phyloP scores from a whole-genome alignment of 1,139 yeast species.

The Zygoascus meyerae region DNA sequence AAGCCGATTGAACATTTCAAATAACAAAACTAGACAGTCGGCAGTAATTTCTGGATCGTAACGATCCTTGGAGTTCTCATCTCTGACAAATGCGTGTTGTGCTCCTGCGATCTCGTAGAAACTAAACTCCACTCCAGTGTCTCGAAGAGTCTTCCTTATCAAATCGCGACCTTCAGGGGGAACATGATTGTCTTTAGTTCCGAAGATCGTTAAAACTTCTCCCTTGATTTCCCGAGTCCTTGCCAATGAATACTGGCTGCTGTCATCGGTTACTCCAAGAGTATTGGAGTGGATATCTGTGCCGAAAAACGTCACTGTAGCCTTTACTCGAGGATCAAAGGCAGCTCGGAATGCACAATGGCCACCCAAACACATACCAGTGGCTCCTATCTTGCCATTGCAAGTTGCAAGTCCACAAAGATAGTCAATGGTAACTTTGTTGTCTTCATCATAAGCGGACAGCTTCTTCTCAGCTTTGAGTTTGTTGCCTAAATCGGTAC shows the following conservation, averaged over 20 bases:
- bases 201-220: conserved; percentile 65
- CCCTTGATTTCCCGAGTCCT: conserved; percentile 39
- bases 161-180: conserved; percentile 73
- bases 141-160: conserved; percentile 58
- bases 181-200: conserved; percentile 75
- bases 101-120: conserved; percentile 73
- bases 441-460: conserved; percentile 73
- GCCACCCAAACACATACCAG: conserved; percentile 87
- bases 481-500: conserved; percentile 69
- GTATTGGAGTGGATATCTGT: conserved; percentile 70
- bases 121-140: conserved; percentile 56
- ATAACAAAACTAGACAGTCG: conserved; percentile 60
- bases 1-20: conserved; percentile 64
- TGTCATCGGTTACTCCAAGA: conserved; percentile 57
- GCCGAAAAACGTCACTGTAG: conserved; percentile 73
- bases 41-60: conserved; percentile 72
- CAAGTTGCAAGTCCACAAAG: conserved; percentile 54
- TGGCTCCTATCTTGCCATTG: conserved; percentile 70
- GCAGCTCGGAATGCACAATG: conserved; percentile 74
- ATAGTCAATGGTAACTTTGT: conserved; percentile 57
- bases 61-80: conserved; percentile 71
- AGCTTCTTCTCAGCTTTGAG: conserved; percentile 65
- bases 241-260: conserved; percentile 49
- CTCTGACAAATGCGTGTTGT: conserved; percentile 79
- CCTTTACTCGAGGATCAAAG: conserved; percentile 57